Evolutionary conservation across 1,284 basidiomycete species (phyloP).

Genomic region (Stygiomarasmius scandens): DNA sequence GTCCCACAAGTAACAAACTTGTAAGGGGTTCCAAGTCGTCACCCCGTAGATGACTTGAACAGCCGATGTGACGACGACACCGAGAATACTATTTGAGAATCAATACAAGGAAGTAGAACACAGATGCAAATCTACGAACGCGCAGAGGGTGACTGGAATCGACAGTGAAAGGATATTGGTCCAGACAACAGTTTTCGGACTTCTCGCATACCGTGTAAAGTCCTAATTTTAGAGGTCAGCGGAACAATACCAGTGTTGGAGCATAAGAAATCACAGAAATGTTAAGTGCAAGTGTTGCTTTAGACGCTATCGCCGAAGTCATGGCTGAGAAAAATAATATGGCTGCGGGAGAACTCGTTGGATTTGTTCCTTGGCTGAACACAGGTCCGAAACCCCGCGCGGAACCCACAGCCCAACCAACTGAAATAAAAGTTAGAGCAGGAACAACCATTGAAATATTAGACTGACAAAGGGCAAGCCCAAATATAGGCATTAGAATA

Average conservation of each 20-base stretch:
- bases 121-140: conserved; percentile 11
- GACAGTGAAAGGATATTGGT: conserved; percentile 25
- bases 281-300: conserved; percentile 24
- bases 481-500: conserved; percentile 41
- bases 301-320: conserved; percentile 26
- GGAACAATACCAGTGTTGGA: neutral
- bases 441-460: neutral
- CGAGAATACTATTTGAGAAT: conserved; percentile 21
- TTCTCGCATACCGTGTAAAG: conserved; percentile 26
- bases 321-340: conserved; percentile 27
- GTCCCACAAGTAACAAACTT: conserved; percentile 58
- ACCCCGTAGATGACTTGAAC: conserved; percentile 44
- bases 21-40: conserved; percentile 51
- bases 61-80: conserved; percentile 22
- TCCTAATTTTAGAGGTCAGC: conserved; percentile 13
- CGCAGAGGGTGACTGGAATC: conserved; percentile 25
- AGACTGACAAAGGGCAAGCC: conserved; percentile 21
- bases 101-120: neutral
- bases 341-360: conserved; percentile 11
- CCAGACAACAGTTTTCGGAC: conserved; percentile 23
- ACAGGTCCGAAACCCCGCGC: conserved; percentile 26
- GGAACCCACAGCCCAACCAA: conserved; percentile 24
- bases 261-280: conserved; percentile 16
- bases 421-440: conserved; percentile 5
- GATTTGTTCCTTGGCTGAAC: conserved; percentile 19